These are phyloP conservation scores for Dittrichia graveolens DNA, from an alignment of 129 eudicot species.

Conservation along the genomic window DNA sequence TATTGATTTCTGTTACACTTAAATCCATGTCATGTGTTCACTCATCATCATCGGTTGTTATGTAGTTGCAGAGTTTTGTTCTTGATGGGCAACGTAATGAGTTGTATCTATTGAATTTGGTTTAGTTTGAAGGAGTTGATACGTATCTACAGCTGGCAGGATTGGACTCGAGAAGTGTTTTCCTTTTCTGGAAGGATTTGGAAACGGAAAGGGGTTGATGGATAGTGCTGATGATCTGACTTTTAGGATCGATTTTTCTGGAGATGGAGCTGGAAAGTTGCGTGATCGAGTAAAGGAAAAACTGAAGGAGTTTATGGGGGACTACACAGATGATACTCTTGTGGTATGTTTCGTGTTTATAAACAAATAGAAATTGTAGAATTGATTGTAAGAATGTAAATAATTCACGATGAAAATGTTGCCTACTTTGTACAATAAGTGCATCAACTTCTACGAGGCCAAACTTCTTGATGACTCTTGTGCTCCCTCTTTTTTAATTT, in stretches of 20 bases:
- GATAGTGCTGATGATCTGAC: slow-evolving; percentile 57
- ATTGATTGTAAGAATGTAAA: slow-evolving; percentile 17
- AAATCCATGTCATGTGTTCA: background rate
- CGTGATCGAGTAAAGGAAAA: slow-evolving; percentile 64
- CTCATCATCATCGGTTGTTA: background rate
- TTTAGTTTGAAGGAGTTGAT: slow-evolving; percentile 27
- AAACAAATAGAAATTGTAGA: slow-evolving; percentile 10
- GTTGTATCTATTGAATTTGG: slow-evolving; percentile 24
- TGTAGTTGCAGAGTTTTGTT: slow-evolving; percentile 19
- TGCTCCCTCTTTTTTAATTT: background rate
- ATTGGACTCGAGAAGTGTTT: slow-evolving; percentile 13
- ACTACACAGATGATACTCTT: slow-evolving; percentile 89
- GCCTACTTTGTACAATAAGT: slow-evolving; percentile 5
- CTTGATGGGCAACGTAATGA: slow-evolving; percentile 9
- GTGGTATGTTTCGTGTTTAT: slow-evolving; percentile 46
- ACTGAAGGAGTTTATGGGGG: slow-evolving; percentile 89
- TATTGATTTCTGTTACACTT: background rate
- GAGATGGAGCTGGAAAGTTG: slow-evolving; percentile 70
- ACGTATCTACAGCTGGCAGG: background rate
- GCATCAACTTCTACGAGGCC: background rate
- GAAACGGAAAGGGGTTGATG: slow-evolving; percentile 29
- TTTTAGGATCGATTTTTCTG: slow-evolving; percentile 54
- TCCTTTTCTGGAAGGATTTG: background rate
- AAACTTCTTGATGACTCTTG: background rate
- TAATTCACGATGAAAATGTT: slow-evolving; percentile 1